Base-by-base conservation (phyloP, 2,329 filamentous ascomycete species). In the Didymosphaeria variabile region DNA sequence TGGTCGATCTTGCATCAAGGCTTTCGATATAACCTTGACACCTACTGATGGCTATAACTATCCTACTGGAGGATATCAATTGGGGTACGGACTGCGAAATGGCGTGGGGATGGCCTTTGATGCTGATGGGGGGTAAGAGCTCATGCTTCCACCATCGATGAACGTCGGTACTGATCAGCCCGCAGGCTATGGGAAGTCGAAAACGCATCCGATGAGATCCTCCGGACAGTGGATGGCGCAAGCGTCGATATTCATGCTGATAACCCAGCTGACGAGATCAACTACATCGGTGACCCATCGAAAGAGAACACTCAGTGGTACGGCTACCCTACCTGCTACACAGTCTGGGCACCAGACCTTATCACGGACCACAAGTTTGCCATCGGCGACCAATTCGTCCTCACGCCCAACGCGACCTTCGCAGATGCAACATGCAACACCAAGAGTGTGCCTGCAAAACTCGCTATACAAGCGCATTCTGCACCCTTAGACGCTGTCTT, bases 191-290 rank as follows among this genome's bases (percentile, higher is more conserved):
- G 72, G 72, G 72, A 64, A n/a, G 86, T 92, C 12, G 90, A 92
- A 75, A 92, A 92, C 73, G 87, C 85, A 0, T 87, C 86, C 5
- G 89, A 92, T 72, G 77, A 89, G 40, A 80, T 91, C 10, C 78
- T 76, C 10, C 84, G 89, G 26, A 77, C 83, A 54, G 83, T 84
- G 12, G 69, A 80, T 38, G 63, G 59, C 42, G 72, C 82, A 54
- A 83, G 83, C 7, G 69, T 81, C 10, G 88, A 91, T 62, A 83
- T 91, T 45, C 87, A 90, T 68, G 73, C 83, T 49, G 82, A 90
- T 65, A 92, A 92, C 70, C 90, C 90, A 0, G 90, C 83, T n/a
- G 90, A 92, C 70, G 88, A 92, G 76, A 79, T 92, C 71, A 92
- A 92, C 76, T 91, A 86, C 73, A 85, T 90, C 57, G 89, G 90